phyloP scores from a whole-genome alignment of 1,284 basidiomycete genomes.

The Heterobasidion irregulare region DNA sequence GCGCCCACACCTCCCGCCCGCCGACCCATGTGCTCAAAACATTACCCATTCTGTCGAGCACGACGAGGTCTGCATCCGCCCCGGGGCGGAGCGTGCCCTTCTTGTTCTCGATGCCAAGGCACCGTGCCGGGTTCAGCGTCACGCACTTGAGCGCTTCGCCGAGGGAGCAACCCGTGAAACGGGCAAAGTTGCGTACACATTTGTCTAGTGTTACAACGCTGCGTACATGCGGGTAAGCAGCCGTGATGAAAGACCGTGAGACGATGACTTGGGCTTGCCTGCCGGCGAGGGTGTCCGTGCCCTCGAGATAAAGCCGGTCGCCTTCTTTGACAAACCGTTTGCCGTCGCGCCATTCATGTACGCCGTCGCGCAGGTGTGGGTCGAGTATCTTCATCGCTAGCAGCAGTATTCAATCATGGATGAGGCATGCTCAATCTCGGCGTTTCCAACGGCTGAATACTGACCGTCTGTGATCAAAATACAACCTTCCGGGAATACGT shows the following conservation, averaged over 20 bases:
- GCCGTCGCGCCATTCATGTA: constrained; percentile 82
- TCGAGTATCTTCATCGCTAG: constrained; percentile 83
- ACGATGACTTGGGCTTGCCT: constrained; percentile 32
- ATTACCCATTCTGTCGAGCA: constrained; percentile 62
- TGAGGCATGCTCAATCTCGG: not conserved
- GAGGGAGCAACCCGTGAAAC: constrained; percentile 76
- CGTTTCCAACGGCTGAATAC: not conserved
- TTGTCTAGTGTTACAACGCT: constrained; percentile 77
- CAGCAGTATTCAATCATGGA: not conserved
- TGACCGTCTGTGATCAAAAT: constrained; percentile 84
- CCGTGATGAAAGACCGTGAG: constrained; percentile 7
- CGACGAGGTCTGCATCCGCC: constrained; percentile 77
- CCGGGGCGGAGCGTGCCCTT: constrained; percentile 79
- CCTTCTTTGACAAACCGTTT: constrained; percentile 76
- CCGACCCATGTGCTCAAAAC: constrained; percentile 77
- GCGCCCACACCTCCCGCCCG: constrained; percentile 62
- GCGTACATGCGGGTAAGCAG: constrained; percentile 4
- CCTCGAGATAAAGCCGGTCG: constrained; percentile 74
- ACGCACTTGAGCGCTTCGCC: constrained; percentile 81
- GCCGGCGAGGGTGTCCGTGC: constrained; percentile 82
- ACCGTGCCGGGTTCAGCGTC: constrained; percentile 76
- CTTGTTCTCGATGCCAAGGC: constrained; percentile 67
- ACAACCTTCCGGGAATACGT: constrained; percentile 75
- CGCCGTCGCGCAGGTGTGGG: constrained; percentile 74
- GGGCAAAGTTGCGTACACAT: constrained; percentile 78